Evolutionary conservation across 768 basidiomycete species (phyloP).

Genomic region (Serpula lacrymans): DNA sequence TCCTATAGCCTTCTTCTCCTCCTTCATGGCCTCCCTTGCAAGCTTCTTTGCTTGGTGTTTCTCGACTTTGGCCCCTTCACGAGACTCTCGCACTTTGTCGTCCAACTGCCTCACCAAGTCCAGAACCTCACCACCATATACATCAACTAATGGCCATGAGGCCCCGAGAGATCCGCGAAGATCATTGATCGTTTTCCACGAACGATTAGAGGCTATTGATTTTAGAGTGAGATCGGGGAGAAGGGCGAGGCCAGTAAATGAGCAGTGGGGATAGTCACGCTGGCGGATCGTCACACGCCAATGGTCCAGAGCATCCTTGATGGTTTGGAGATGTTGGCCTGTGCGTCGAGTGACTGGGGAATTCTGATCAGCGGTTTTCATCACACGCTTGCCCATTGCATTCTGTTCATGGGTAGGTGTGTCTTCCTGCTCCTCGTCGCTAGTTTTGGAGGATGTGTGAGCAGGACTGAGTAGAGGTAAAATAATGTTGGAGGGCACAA

Average conservation of each 20-base stretch:
- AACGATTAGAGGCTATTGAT: slow-evolving; percentile 17
- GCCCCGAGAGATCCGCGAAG: background rate
- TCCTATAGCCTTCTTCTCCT: background rate
- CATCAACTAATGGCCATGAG: slow-evolving; percentile 7
- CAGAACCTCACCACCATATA: slow-evolving; percentile 21
- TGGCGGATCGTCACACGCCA: slow-evolving; percentile 8
- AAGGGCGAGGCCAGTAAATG: slow-evolving; percentile 5
- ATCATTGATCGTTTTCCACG: slow-evolving; percentile 8
- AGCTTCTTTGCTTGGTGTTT: background rate
- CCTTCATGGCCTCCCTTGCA: no score
- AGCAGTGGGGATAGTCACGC: background rate
- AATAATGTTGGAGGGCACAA: no score
- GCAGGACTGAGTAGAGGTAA: no score
- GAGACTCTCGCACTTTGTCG: slow-evolving; percentile 5
- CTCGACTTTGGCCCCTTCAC: slow-evolving; percentile 4
- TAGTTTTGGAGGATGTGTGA: no score
- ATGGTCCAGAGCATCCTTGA: background rate
- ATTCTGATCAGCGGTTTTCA: slow-evolving; percentile 1
- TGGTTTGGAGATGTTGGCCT: background rate
- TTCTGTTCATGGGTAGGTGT: slow-evolving; percentile 3
- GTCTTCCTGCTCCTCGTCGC: no score
- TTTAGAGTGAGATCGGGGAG: slow-evolving; percentile 26
- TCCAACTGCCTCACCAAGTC: slow-evolving; percentile 13
- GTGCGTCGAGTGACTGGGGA: slow-evolving; percentile 10
- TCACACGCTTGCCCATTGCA: slow-evolving; percentile 17